Conservation (phyloP, 2,329 filamentous ascomycete genomes). For the Fusarium sp. region DNA sequence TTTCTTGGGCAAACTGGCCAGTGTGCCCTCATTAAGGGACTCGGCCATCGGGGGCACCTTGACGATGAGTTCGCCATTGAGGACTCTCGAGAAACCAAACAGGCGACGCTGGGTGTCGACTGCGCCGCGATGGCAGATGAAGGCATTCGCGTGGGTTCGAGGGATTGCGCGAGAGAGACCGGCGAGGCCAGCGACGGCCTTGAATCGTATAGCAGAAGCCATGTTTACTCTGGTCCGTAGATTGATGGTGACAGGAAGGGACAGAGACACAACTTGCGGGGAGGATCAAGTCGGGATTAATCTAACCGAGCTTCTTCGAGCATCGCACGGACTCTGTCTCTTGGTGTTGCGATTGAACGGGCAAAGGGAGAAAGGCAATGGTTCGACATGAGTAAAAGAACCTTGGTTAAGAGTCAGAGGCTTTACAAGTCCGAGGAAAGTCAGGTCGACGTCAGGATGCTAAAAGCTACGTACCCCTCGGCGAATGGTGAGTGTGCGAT, state of each 20-base stretch:
- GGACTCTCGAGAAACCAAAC: too few relatives aligned
- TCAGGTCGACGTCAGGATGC: not conserved
- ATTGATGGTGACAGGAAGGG: not conserved
- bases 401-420: not conserved
- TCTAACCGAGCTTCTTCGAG: slow-evolving; percentile 32
- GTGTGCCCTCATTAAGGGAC: slow-evolving; percentile 48
- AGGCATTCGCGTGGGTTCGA: slow-evolving; percentile 29
- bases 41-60: slow-evolving; percentile 50
- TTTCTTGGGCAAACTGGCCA: slow-evolving; percentile 43
- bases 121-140: slow-evolving; percentile 37
- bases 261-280: slow-evolving; percentile 5
- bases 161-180: slow-evolving; percentile 32
- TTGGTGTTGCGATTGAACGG: not conserved
- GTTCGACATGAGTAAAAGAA: not conserved
- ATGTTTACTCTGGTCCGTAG: slow-evolving; percentile 21
- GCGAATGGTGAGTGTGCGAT: not conserved
- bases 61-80: slow-evolving; percentile 42
- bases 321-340: slow-evolving; percentile 36
- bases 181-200: slow-evolving; percentile 35
- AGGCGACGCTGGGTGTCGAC: slow-evolving; percentile 37
- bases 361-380: not conserved
- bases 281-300: slow-evolving; percentile 34
- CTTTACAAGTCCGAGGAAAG: not conserved
- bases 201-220: slow-evolving; percentile 40
- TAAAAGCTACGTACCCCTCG: not conserved